A percentile compares a stretch with the other conserved stretches of the same genome.
These are phyloP conservation scores for Fistulina hepatica DNA, from an alignment of 1,284 basidiomycete species.

Conservation along the genomic window DNA sequence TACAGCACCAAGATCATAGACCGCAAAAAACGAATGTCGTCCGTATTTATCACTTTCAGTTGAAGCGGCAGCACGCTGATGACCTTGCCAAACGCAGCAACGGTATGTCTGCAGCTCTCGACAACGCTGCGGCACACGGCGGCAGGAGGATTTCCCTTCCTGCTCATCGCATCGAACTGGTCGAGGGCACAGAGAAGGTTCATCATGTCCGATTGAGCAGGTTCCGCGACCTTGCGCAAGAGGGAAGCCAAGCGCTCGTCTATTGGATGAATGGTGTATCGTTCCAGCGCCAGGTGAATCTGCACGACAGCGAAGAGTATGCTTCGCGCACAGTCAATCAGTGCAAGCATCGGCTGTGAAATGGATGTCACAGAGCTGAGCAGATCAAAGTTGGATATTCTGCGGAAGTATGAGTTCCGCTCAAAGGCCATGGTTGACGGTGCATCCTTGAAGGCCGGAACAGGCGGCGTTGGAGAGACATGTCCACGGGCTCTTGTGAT, in stretches of 20 bases:
- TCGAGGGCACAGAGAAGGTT: conserved; percentile 85
- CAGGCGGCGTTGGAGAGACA: conserved; percentile 22
- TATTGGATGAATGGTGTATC: conserved; percentile 79
- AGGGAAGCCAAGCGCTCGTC: conserved; percentile 81
- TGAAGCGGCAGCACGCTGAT: conserved; percentile 77
- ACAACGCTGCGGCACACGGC: conserved; percentile 72
- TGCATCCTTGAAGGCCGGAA: too few species aligned
- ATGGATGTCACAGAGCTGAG: conserved; percentile 58
- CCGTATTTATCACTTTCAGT: conserved; percentile 64
- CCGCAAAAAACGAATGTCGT: conserved; percentile 82
- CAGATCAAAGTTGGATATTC: conserved; percentile 67
- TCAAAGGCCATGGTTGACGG: conserved; percentile 69
- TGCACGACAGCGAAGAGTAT: conserved; percentile 91
- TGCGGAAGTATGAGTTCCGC: conserved; percentile 88
- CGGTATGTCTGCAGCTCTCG: conserved; percentile 77
- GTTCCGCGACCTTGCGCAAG: conserved; percentile 75
- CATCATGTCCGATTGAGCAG: conserved; percentile 75
- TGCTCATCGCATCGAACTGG: conserved; percentile 80
- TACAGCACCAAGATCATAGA: conserved; percentile 85
- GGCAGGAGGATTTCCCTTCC: conserved; percentile 58
- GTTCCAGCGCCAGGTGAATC: conserved; percentile 81
- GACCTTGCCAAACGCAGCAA: conserved; percentile 81
- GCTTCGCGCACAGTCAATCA: conserved; percentile 84
- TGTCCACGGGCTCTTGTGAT: conserved; percentile 25
- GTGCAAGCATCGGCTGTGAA: conserved; percentile 59